A percentile compares a stretch with the other conserved stretches of the same genome.
Conservation (phyloP, 371 early-diverging fungal genomes). For the Mucor sp. region DNA sequence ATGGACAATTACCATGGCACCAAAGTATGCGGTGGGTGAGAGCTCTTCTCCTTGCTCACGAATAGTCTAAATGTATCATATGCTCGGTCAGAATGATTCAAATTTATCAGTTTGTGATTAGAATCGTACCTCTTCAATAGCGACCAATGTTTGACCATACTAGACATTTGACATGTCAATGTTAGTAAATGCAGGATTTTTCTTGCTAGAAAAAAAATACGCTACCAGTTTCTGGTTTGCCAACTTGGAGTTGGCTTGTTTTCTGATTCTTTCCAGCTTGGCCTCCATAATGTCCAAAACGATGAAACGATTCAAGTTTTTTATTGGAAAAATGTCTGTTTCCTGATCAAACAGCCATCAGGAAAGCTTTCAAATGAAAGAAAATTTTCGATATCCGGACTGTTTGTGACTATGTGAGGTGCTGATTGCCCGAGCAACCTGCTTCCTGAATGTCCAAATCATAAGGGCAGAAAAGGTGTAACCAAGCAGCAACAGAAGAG, state of each 20-base stretch:
- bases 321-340: not conserved
- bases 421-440: not conserved
- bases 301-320: not conserved
- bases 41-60: conserved; percentile 68
- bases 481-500: not conserved
- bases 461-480: not conserved
- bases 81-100: not conserved
- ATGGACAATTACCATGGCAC: conserved; percentile 69
- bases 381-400: conserved; percentile 27
- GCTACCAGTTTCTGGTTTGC: conserved; percentile 80
- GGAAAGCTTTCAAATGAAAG: conserved; percentile 7
- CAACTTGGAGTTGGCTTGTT: conserved; percentile 77
- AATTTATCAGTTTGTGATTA: not conserved
- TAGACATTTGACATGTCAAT: conserved; percentile 14
- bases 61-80: conserved; percentile 59
- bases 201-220: not conserved
- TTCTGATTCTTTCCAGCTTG: conserved; percentile 54
- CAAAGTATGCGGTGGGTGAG: conserved; percentile 87
- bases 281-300: conserved; percentile 46
- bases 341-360: not conserved
- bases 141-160: conserved; percentile 79
- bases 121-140: conserved; percentile 78
- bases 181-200: not conserved
- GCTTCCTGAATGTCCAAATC: not conserved
- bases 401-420: conserved; percentile 27